Percentiles rank a stretch among this genome's conserved stretches.
These are phyloP conservation scores for Yamadazyma blattariae DNA, from an alignment of 1,139 yeast genomes.

Conservation along the genomic window DNA sequence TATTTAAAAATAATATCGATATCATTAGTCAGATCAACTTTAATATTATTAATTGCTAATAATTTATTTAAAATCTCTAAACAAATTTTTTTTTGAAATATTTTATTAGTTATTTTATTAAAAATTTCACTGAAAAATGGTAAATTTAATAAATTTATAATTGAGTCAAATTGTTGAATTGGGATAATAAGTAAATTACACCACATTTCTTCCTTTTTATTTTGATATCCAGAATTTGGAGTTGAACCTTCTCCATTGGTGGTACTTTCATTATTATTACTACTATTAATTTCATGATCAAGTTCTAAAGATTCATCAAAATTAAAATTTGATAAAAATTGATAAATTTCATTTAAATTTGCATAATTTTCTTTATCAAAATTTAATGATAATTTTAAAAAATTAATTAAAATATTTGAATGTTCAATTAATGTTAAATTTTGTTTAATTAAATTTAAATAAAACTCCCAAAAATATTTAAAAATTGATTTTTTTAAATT, in stretches of 20 bases:
- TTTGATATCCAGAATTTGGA: slow-evolving; percentile 1
- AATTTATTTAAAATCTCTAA: slow-evolving; percentile 42
- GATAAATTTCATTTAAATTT: slow-evolving; percentile 61
- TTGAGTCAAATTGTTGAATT: slow-evolving; percentile 38
- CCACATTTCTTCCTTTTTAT: slow-evolving; percentile 41
- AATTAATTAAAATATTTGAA: slow-evolving; percentile 60
- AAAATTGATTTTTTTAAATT: slow-evolving; percentile 7
- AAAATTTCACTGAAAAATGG: slow-evolving; percentile 43
- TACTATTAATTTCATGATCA: slow-evolving; percentile 9
- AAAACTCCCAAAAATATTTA: slow-evolving; percentile 63
- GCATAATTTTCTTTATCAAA: slow-evolving; percentile 64
- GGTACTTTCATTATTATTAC: slow-evolving; percentile 1
- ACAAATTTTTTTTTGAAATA: slow-evolving; percentile 39
- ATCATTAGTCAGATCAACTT: slow-evolving; percentile 28
- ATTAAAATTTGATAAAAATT: slow-evolving; percentile 51
- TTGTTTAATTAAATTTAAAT: slow-evolving; percentile 48
- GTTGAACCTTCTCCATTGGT: no score
- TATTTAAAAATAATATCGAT: slow-evolving; percentile 47
- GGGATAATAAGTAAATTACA: slow-evolving; percentile 58
- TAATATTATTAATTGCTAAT: slow-evolving; percentile 14
- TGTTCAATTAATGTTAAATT: slow-evolving; percentile 66
- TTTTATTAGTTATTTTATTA: slow-evolving; percentile 28
- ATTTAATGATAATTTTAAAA: slow-evolving; percentile 60
- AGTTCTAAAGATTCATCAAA: slow-evolving; percentile 1
- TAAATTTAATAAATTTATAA: slow-evolving; percentile 28